A percentile compares a stretch with the other conserved stretches of the same genome.
Conservation (phyloP, 208 protist species). For the Ichthyophonus hoferi region DNA sequence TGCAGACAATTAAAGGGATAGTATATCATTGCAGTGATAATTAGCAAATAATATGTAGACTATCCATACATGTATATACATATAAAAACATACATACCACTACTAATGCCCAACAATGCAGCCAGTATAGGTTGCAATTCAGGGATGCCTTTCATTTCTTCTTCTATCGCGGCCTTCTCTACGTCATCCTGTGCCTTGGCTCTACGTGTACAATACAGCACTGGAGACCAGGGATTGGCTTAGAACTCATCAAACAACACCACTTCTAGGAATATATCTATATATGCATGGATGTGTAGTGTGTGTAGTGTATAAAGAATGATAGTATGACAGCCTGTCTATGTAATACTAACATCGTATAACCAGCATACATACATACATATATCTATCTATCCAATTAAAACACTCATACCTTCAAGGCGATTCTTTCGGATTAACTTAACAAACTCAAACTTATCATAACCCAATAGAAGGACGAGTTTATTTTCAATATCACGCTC, state of each 20-base stretch:
- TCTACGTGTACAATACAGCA: constrained; percentile 66
- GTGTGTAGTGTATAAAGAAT: too few relatives aligned
- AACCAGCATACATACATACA: constrained; percentile 15
- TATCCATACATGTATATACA: too few relatives aligned
- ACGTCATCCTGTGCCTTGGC: constrained; percentile 59
- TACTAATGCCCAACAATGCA: neutral
- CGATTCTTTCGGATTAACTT: constrained; percentile 69
- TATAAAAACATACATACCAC: neutral
- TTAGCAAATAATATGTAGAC: too few relatives aligned
- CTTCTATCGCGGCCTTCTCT: constrained; percentile 64
- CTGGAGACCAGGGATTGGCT: too few relatives aligned
- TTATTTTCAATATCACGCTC: constrained; percentile 72
- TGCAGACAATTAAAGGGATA: too few relatives aligned
- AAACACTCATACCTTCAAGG: neutral
- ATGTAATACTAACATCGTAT: too few relatives aligned
- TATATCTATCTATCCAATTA: neutral
- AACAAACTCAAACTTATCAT: constrained; percentile 79
- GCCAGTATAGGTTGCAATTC: neutral
- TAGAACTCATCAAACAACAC: too few relatives aligned
- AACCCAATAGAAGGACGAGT: constrained; percentile 70
- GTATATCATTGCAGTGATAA: too few relatives aligned
- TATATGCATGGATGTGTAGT: neutral
- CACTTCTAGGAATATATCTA: neutral
- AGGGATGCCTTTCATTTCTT: constrained; percentile 61
- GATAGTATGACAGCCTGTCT: too few relatives aligned